These are phyloP conservation scores for Umbelopsis isabellina DNA, from an alignment of 192 early-diverging fungal genomes.

Conservation along the genomic window DNA sequence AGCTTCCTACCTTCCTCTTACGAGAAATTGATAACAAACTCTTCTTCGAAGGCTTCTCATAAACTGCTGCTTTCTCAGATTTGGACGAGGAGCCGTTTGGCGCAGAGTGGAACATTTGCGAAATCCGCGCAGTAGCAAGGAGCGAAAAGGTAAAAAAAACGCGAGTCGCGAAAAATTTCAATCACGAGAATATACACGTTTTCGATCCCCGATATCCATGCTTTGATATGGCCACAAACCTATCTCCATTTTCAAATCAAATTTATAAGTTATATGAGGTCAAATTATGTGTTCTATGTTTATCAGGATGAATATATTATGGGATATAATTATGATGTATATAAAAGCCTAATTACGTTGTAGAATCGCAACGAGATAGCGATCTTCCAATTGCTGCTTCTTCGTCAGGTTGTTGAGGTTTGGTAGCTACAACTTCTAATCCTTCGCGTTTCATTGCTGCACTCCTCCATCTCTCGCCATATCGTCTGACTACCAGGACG, in stretches of 20 bases:
- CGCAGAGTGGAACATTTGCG: too few relatives aligned
- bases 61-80: neutral
- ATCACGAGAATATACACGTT: neutral
- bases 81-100: neutral
- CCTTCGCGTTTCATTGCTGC: slow-evolving; percentile 1
- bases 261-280: too few relatives aligned
- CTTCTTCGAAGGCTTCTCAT: slow-evolving; percentile 2
- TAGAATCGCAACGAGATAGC: slow-evolving; percentile 12
- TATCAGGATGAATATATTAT: too few relatives aligned
- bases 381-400: neutral
- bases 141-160: neutral
- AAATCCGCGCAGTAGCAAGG: neutral
- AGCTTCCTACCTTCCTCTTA: neutral
- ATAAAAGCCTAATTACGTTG: too few relatives aligned
- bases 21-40: neutral
- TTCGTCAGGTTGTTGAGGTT: neutral
- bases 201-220: neutral
- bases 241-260: too few relatives aligned
- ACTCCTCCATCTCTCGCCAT: slow-evolving; percentile 16
- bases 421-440: neutral
- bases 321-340: too few relatives aligned
- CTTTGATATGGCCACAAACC: too few relatives aligned
- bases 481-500: neutral
- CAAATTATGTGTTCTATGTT: too few relatives aligned
- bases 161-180: slow-evolving; percentile 18